A percentile compares a stretch with the other conserved stretches of the same genome.
Evolutionary conservation across 352 stramenopile species (phyloP).

Genomic region (Phytopythium helicoides): DNA sequence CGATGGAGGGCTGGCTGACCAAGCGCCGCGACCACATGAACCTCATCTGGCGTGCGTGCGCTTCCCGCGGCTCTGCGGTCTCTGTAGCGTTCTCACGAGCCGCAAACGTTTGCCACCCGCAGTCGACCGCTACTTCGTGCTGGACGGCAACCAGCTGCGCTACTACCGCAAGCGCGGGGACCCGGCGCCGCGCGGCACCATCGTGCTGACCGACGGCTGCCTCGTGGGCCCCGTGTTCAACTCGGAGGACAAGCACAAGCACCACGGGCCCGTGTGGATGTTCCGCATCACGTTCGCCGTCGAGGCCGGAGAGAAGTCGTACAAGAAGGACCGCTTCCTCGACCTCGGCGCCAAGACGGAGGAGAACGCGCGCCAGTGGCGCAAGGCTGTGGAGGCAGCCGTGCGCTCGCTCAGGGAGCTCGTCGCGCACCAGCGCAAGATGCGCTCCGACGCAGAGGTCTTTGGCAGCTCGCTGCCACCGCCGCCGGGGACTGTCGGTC

Average conservation of each 20-base stretch:
- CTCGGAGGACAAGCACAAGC: conserved; percentile 87
- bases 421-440: conserved; percentile 66
- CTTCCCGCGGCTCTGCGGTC: conserved; percentile 1
- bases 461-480: conserved; percentile 35
- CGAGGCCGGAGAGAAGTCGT: conserved; percentile 71
- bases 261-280: conserved; percentile 87
- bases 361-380: conserved; percentile 78
- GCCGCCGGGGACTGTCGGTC: conserved; percentile 2
- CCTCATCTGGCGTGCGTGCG: conserved; percentile 82
- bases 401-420: conserved; percentile 75
- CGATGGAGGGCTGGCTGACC: conserved; percentile 87
- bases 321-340: conserved; percentile 88
- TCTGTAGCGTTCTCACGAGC: background rate
- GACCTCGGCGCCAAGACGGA: conserved; percentile 86
- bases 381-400: conserved; percentile 73
- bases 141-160: conserved; percentile 83
- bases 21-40: conserved; percentile 90
- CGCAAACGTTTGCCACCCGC: background rate
- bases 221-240: conserved; percentile 80
- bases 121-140: conserved; percentile 87
- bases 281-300: conserved; percentile 88
- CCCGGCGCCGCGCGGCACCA: conserved; percentile 74
- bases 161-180: conserved; percentile 88
- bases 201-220: conserved; percentile 83
- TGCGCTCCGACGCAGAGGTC: conserved; percentile 74